These are phyloP conservation scores for Arthrobotrys sinensis DNA, from an alignment of 2,329 filamentous ascomycete species.

Conservation along the genomic window DNA sequence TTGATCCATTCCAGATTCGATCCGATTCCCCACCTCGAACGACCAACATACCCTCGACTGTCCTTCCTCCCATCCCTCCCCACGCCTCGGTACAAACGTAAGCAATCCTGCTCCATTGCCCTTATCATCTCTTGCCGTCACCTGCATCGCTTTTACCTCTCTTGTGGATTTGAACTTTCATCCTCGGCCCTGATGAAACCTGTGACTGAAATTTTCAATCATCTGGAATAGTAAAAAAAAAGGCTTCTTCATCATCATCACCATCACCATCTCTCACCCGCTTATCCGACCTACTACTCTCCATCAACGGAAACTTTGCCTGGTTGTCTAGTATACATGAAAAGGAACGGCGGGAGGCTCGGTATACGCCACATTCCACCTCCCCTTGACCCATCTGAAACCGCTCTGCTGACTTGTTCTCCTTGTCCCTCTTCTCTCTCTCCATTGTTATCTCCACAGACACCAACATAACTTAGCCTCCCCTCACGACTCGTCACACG, in stretches of 20 bases:
- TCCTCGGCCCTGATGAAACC: background rate
- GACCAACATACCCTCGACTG: background rate
- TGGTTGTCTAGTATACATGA: slow-evolving; percentile 34
- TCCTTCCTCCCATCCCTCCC: slow-evolving; percentile 3
- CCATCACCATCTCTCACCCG: slow-evolving; percentile 1
- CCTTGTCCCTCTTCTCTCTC: background rate
- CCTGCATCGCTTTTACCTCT: background rate
- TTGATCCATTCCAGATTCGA: slow-evolving; percentile 50
- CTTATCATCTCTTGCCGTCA: background rate
- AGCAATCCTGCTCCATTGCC: slow-evolving; percentile 13
- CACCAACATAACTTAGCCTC: slow-evolving; percentile 44
- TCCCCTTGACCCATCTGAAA: slow-evolving; percentile 4
- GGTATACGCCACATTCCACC: slow-evolving; percentile 29
- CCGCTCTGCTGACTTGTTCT: slow-evolving; percentile 12
- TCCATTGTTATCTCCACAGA: slow-evolving; percentile 16
- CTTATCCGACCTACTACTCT: slow-evolving; percentile 12
- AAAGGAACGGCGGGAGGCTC: slow-evolving; percentile 52
- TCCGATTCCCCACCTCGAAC: slow-evolving; percentile 48
- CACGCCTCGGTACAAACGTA: slow-evolving; percentile 29
- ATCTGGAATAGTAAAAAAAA: background rate
- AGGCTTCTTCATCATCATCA: slow-evolving; percentile 1
- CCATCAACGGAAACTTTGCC: background rate
- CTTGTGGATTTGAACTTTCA: background rate
- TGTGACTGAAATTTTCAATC: slow-evolving; percentile 17
- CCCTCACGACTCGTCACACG: slow-evolving; percentile 21